Conservation (phyloP, 1,139 yeast genomes). For the Scheffersomyces parashehatae region DNA sequence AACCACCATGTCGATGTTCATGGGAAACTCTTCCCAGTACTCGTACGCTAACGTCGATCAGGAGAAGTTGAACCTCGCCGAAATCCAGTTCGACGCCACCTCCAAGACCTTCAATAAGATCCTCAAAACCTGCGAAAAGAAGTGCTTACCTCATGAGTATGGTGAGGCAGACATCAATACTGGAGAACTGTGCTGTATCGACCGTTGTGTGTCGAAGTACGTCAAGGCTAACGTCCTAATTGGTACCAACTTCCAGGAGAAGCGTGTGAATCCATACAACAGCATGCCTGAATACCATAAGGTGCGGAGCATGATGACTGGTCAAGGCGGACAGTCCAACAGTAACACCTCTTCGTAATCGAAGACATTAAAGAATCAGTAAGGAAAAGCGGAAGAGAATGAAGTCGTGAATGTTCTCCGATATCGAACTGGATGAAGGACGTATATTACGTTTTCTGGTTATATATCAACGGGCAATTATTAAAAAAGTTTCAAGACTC, state of each 20-base stretch:
- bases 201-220: constrained; percentile 76
- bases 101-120: constrained; percentile 64
- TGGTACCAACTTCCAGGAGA: constrained; percentile 47
- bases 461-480: too few species aligned
- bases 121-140: constrained; percentile 56
- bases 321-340: too few species aligned
- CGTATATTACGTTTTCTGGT: too few species aligned
- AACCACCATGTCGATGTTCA: constrained; percentile 61
- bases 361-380: too few species aligned
- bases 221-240: constrained; percentile 63
- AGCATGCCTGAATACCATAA: constrained; percentile 44
- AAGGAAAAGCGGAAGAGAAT: too few species aligned
- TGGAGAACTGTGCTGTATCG: constrained; percentile 75
- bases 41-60: constrained; percentile 55
- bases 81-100: constrained; percentile 74
- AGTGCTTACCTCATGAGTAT: constrained; percentile 73
- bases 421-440: too few species aligned
- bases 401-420: too few species aligned
- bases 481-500: too few species aligned
- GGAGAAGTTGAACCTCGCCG: constrained; percentile 68
- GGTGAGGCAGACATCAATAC: constrained; percentile 79
- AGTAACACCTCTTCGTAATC: too few species aligned
- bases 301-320: constrained; percentile 15
- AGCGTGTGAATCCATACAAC: constrained; percentile 30
- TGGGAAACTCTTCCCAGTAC: constrained; percentile 48